These are phyloP conservation scores for Quercus ilex DNA, from an alignment of 306 rosid genomes.

Conservation along the genomic window DNA sequence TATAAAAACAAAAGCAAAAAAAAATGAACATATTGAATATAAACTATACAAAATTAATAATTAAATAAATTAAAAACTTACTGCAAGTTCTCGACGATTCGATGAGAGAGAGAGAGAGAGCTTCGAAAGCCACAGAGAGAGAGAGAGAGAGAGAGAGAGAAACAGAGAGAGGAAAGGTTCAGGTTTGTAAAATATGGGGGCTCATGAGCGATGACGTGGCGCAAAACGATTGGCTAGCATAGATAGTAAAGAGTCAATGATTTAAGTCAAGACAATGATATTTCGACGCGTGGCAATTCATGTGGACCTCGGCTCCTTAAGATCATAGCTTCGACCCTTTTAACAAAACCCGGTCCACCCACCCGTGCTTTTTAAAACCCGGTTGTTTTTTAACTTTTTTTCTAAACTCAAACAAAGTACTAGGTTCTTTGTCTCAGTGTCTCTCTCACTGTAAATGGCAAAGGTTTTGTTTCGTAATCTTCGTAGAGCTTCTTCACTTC, in stretches of 20 bases:
- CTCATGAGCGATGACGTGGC: conserved; percentile 39
- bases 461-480: conserved; percentile 39
- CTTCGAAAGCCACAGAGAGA: neutral
- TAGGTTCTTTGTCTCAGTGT: neutral
- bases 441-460: conserved; percentile 41
- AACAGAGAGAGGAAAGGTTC: conserved; percentile 34
- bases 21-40: neutral
- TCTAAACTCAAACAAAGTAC: neutral
- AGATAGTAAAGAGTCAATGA: conserved; percentile 44
- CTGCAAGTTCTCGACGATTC: conserved; percentile 40
- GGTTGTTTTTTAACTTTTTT: neutral
- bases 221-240: neutral
- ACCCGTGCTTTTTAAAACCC: conserved; percentile 1
- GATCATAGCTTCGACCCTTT: conserved; percentile 20
- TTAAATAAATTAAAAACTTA: conserved; percentile 22
- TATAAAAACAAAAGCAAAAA: neutral
- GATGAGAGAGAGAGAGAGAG: conserved; percentile 30
- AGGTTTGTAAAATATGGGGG: conserved; percentile 56
- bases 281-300: conserved; percentile 35
- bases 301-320: conserved; percentile 23
- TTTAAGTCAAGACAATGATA: neutral
- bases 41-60: neutral
- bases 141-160: conserved; percentile 8
- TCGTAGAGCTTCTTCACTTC: conserved; percentile 43
- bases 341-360: conserved; percentile 26